A percentile compares a stretch with the other conserved stretches of the same genome.
These are phyloP conservation scores for Solanum piurae DNA, from an alignment of 257 asterid genomes.

Conservation along the genomic window DNA sequence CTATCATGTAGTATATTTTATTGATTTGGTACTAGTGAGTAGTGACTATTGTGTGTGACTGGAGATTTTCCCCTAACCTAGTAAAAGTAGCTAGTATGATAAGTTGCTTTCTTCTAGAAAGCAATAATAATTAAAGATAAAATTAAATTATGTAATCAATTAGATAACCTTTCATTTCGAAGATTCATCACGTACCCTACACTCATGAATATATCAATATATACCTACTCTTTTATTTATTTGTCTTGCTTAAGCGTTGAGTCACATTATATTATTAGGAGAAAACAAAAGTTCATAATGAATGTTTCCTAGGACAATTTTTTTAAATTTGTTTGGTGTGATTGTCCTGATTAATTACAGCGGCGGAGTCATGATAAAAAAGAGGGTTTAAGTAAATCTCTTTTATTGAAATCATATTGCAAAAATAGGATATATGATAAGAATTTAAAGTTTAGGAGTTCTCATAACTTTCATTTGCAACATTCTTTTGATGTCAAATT, in stretches of 20 bases:
- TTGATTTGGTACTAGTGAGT: neutral
- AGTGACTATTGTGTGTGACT: neutral
- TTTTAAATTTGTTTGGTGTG: neutral
- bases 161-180: neutral
- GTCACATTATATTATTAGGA: neutral
- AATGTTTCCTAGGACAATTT: neutral
- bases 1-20: neutral
- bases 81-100: neutral
- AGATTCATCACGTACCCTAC: neutral
- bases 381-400: no score
- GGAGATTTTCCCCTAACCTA: neutral
- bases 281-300: neutral
- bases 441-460: no score
- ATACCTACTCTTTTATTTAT: neutral
- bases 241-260: neutral
- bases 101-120: slow-evolving; percentile 15
- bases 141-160: neutral
- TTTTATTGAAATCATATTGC: no score
- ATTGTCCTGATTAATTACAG: no score
- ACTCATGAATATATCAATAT: neutral
- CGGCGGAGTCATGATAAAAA: accelerated
- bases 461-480: neutral
- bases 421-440: no score
- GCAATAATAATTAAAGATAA: neutral
- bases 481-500: neutral